Percentiles rank a stretch among this genome's conserved stretches.
Conservation (phyloP, 2,329 filamentous ascomycete species). For the Colletotrichum coccodes region DNA sequence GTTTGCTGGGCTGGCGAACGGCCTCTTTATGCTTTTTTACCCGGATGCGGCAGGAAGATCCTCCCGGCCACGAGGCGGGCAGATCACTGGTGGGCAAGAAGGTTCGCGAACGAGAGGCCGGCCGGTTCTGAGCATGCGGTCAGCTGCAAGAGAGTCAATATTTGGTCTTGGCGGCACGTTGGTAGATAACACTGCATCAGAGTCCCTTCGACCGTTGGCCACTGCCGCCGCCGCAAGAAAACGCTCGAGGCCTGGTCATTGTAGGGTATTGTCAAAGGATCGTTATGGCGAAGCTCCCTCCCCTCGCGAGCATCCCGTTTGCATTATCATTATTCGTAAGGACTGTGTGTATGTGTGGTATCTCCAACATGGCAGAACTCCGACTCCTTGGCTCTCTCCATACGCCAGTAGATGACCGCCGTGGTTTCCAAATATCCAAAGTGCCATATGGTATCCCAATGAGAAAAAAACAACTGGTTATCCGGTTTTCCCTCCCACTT, state of each 20-base stretch:
- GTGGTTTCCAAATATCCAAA: background rate
- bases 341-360: slow-evolving; percentile 5
- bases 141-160: slow-evolving; percentile 7
- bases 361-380: slow-evolving; percentile 16
- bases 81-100: background rate
- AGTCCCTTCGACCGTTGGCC: background rate
- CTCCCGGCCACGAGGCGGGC: background rate
- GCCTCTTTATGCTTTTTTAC: background rate
- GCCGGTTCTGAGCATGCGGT: background rate
- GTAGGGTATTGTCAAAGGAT: background rate
- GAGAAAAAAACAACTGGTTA: background rate
- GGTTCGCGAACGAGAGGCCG: background rate
- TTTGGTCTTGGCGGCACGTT: background rate
- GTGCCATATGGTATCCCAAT: slow-evolving; percentile 24
- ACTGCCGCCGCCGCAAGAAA: background rate
- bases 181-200: background rate
- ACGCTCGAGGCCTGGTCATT: background rate
- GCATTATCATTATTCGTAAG: slow-evolving; percentile 19
- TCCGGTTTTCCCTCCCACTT: background rate
- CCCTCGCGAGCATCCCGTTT: background rate
- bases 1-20: background rate
- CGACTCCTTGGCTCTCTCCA: background rate
- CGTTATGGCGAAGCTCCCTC: background rate
- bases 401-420: background rate
- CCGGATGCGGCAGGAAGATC: background rate